phyloP scores from a whole-genome alignment of 495 filamentous ascomycete genomes.

The Choiromyces venosus region DNA sequence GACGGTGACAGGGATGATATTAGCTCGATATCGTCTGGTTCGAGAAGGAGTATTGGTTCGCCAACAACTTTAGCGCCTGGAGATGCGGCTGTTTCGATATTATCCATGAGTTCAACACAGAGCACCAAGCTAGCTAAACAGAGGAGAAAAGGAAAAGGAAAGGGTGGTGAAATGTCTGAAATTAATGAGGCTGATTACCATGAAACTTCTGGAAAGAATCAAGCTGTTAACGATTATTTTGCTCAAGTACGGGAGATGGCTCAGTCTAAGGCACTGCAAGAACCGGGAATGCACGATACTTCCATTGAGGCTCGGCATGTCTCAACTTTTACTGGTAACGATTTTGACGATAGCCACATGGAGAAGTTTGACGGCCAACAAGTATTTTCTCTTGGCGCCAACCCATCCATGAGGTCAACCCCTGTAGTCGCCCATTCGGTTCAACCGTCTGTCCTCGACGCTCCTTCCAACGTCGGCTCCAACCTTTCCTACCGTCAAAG shows the following conservation, averaged over 20 bases:
- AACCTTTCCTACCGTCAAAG: conserved; percentile 34
- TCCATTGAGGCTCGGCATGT: conserved; percentile 38
- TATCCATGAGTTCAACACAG: conserved; percentile 35
- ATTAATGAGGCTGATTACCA: conserved; percentile 34
- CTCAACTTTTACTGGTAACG: conserved; percentile 27
- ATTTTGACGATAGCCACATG: conserved; percentile 33
- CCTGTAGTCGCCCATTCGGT: conserved; percentile 34
- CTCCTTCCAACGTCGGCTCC: conserved; percentile 39
- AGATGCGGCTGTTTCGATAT: conserved; percentile 27
- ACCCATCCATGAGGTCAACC: conserved; percentile 42
- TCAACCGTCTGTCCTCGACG: conserved; percentile 42
- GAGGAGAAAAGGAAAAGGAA: conserved; percentile 38
- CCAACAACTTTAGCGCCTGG: conserved; percentile 22
- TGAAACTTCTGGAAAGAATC: conserved; percentile 19
- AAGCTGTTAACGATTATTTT: conserved; percentile 33
- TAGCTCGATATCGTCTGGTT: conserved; percentile 36
- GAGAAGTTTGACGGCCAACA: conserved; percentile 39
- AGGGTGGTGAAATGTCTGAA: conserved; percentile 34
- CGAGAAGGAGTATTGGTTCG: conserved; percentile 21
- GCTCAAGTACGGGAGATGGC: conserved; percentile 39
- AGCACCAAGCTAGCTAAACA: conserved; percentile 39
- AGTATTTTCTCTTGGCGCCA: conserved; percentile 39
- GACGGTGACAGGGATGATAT: conserved; percentile 15
- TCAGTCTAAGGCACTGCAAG: conserved; percentile 36
- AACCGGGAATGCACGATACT: conserved; percentile 28